These are phyloP conservation scores for Mytilinidion resinicola DNA, from an alignment of 495 filamentous ascomycete genomes.

Conservation along the genomic window DNA sequence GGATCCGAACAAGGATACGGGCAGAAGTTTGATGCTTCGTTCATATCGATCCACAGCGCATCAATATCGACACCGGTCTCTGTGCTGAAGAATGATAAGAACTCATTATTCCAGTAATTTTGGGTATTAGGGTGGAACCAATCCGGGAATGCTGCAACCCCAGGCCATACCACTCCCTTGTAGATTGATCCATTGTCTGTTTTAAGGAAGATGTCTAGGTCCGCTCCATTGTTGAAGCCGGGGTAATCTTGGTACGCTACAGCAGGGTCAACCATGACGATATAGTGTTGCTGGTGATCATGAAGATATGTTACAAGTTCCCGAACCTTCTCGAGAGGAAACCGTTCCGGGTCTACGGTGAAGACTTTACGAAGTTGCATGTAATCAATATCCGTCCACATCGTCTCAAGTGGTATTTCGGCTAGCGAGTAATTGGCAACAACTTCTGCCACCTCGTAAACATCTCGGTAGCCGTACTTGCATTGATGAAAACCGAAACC, in stretches of 20 bases:
- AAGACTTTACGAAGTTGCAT: constrained; percentile 54
- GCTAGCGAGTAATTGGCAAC: constrained; percentile 73
- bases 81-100: constrained; percentile 59
- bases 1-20: constrained; percentile 66
- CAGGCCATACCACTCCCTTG: constrained; percentile 80
- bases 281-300: constrained; percentile 66
- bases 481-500: constrained; percentile 79
- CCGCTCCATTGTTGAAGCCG: constrained; percentile 56
- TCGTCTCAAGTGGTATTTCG: constrained; percentile 73
- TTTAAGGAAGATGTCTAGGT: constrained; percentile 59
- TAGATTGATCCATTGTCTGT: constrained; percentile 59
- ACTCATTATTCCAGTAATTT: constrained; percentile 69
- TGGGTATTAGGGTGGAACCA: constrained; percentile 69
- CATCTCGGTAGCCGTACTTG: constrained; percentile 72
- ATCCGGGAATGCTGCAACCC: constrained; percentile 72
- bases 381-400: constrained; percentile 75
- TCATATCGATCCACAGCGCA: constrained; percentile 67
- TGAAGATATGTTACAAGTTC: constrained; percentile 67
- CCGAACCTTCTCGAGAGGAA: constrained; percentile 61
- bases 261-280: constrained; percentile 85
- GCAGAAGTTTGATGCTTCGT: constrained; percentile 55
- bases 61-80: constrained; percentile 71
- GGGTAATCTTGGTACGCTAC: constrained; percentile 64
- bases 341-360: constrained; percentile 66
- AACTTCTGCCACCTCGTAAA: constrained; percentile 71